A percentile compares a stretch with the other conserved stretches of the same genome.
Conservation (phyloP, 768 basidiomycete genomes). For the Leucosporidium creatinivorum region DNA sequence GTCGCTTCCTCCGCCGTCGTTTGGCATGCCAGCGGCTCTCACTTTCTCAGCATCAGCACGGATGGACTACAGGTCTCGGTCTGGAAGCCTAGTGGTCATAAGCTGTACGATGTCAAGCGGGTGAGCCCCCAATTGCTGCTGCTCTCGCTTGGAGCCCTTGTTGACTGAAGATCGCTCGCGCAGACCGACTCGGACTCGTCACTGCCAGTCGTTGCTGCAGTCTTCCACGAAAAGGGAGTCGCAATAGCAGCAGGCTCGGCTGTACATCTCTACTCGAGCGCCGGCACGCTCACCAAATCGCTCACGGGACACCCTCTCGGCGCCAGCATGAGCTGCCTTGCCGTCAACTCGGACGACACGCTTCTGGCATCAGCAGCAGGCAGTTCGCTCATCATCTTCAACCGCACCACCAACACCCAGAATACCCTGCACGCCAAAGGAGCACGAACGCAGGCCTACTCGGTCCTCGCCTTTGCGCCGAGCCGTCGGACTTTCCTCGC, state of each 20-base stretch:
- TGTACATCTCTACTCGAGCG: background rate
- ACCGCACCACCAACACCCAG: background rate
- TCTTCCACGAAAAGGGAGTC: background rate
- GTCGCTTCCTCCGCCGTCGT: background rate
- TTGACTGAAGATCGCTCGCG: too few species aligned
- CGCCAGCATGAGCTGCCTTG: background rate
- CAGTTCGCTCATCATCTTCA: background rate
- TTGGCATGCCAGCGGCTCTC: background rate
- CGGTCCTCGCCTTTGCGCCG: background rate
- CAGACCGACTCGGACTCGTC: background rate
- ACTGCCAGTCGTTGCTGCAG: background rate
- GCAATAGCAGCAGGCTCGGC: too few species aligned
- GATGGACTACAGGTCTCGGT: background rate
- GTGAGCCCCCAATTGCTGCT: background rate
- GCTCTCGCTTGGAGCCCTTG: background rate
- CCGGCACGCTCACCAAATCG: background rate
- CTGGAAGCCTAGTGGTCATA: background rate
- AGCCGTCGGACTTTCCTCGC: conserved; percentile 1
- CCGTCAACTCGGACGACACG: background rate
- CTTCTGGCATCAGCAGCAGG: background rate
- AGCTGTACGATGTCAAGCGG: background rate
- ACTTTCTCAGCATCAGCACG: background rate
- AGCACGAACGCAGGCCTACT: background rate
- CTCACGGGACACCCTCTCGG: background rate
- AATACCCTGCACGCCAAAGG: background rate